A percentile compares a stretch with the other conserved stretches of the same genome.
Evolutionary conservation across 2,329 filamentous ascomycete species (phyloP).

Genomic region (Fusarium kyushuense): DNA sequence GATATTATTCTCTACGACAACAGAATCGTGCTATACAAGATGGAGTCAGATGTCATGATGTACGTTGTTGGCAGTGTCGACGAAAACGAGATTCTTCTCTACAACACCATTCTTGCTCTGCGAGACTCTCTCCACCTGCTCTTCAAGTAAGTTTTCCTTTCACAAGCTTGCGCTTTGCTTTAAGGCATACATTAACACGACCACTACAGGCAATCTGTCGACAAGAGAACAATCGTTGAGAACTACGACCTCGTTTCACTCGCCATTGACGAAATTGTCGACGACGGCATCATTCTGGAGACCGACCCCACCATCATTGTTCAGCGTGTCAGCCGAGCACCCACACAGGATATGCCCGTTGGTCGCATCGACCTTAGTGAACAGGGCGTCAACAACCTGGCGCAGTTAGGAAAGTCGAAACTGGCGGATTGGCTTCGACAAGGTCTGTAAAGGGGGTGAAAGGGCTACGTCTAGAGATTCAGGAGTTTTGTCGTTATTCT

Average conservation of each 20-base stretch:
- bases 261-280: conserved; percentile 93
- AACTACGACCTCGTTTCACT: conserved; percentile 98
- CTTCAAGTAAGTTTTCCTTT: conserved; percentile 76
- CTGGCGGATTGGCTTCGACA: conserved; percentile 91
- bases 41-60: conserved; percentile 95
- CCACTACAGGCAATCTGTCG: conserved; percentile 82
- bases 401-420: conserved; percentile 93
- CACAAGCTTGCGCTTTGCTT: neutral
- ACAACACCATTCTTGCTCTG: conserved; percentile 92
- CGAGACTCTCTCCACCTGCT: conserved; percentile 90
- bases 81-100: conserved; percentile 97
- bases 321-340: conserved; percentile 90
- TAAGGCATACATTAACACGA: conserved; percentile 14
- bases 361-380: conserved; percentile 96
- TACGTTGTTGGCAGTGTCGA: conserved; percentile 92
- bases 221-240: conserved; percentile 97
- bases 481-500: conserved; percentile 48
- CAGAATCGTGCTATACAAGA: conserved; percentile 96
- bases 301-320: conserved; percentile 96
- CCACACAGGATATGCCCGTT: conserved; percentile 89
- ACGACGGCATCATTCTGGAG: conserved; percentile 96
- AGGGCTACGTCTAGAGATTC: conserved; percentile 32
- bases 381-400: conserved; percentile 93
- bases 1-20: conserved; percentile 99
- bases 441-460: conserved; percentile 67